Percentiles rank a stretch among this genome's conserved stretches.
Evolutionary conservation across 768 basidiomycete genomes (phyloP).

Genomic region (Trametes elegans): DNA sequence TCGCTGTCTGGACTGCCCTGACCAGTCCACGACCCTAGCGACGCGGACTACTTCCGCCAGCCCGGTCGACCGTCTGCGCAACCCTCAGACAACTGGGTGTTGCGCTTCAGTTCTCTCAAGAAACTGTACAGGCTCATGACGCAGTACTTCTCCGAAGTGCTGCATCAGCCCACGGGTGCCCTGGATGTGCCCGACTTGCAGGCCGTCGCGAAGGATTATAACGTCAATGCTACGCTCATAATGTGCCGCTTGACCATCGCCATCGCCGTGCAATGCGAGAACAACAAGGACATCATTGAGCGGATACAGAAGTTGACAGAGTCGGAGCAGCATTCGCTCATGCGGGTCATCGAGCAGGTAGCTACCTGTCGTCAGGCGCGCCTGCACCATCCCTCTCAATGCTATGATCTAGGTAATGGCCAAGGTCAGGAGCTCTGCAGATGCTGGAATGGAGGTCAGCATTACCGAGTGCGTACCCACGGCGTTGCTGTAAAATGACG

Average conservation of each 20-base stretch:
- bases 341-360: slow-evolving; percentile 94
- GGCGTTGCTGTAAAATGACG: too few species aligned
- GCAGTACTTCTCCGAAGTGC: slow-evolving; percentile 81
- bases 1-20: background rate
- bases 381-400: too few species aligned
- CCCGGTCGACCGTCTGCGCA: slow-evolving; percentile 56
- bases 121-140: slow-evolving; percentile 85
- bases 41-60: slow-evolving; percentile 74
- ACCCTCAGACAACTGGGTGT: slow-evolving; percentile 84
- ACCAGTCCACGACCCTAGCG: slow-evolving; percentile 47
- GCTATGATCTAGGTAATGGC: slow-evolving; percentile 60
- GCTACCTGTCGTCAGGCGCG: too few species aligned
- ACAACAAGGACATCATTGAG: slow-evolving; percentile 85
- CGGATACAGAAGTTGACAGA: slow-evolving; percentile 85
- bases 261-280: slow-evolving; percentile 85
- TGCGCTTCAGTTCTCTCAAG: slow-evolving; percentile 81
- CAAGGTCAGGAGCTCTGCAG: slow-evolving; percentile 59
- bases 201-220: slow-evolving; percentile 76
- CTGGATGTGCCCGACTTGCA: slow-evolving; percentile 89
- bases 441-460: slow-evolving; percentile 50
- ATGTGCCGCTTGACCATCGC: slow-evolving; percentile 83
- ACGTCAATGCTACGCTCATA: slow-evolving; percentile 60
- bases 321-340: slow-evolving; percentile 81
- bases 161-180: slow-evolving; percentile 73
- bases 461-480: slow-evolving; percentile 79